Base-by-base conservation (phyloP, 768 basidiomycete species). In the Calvatia gigantea region DNA sequence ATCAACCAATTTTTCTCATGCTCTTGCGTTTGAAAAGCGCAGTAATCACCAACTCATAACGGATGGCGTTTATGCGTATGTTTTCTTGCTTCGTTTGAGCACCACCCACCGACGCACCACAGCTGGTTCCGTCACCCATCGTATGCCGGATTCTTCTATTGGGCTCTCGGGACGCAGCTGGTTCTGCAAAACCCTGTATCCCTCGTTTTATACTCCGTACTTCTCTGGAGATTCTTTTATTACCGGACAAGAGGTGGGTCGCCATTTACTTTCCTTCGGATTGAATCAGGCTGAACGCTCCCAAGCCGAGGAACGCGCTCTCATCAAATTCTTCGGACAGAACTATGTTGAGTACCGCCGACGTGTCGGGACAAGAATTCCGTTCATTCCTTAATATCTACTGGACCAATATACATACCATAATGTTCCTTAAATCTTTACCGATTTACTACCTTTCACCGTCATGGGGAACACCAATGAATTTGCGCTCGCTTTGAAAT, bases 61-160 rank as follows among this genome's bases (percentile, higher is more conserved):
- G 4, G 78, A 85, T 60, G 97, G 97, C 14, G 77, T 99, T 50
- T 99, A 98, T 62, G 77, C 81, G 90, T 97, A 66, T 68, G 86
- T 76, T 25, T 6, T 35, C 33, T 47, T 43, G 25, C 28, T 11
- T 45, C 32, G 15, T 23, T 23, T 52, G 39, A 27, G 15, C 0
- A 2, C 29, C 33, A 25, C 9, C 49, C 35, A 37, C 23, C 59
- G 21, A 57, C 48, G 8, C 6, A 2, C 19, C 0, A 23, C 53
- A 93, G 91, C 6, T 89, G 83, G 83, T 87, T 86, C 58, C 84
- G 97, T 12, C 97, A 99, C 70, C 97, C 97, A 9, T 97, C 96
- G 0, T 99, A 99, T 62, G 83, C 91, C 1, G 97, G 95, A 2
- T 99, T 98, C 75, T 96, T 91, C 70, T 98, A 96, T 69, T 98